Evolutionary conservation across 805 yeast genomes (phyloP).

Genomic region (Suhomyces sp.): DNA sequence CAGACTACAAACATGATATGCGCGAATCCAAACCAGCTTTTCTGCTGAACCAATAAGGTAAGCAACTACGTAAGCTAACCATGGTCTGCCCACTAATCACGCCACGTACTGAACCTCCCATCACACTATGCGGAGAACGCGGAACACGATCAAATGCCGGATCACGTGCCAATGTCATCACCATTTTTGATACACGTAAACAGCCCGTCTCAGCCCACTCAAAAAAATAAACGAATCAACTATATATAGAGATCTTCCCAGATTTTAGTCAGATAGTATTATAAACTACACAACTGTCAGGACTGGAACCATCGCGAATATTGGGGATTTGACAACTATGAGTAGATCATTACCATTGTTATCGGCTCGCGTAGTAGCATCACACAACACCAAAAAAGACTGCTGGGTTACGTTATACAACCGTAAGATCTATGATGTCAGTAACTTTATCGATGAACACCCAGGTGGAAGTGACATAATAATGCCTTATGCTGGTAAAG

Average conservation of each 20-base stretch:
- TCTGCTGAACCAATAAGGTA: neutral
- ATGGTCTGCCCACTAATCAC: neutral
- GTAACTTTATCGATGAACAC: constrained; percentile 68
- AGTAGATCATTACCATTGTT: constrained; percentile 53
- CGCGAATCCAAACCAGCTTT: neutral
- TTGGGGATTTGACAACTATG: neutral
- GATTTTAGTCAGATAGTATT: neutral
- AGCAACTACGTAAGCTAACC: neutral
- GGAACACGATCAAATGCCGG: neutral
- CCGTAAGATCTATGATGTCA: constrained; percentile 82
- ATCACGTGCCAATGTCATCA: neutral
- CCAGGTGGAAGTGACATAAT: constrained; percentile 66
- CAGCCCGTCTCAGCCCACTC: constrained; percentile 1
- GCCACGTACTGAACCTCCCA: neutral
- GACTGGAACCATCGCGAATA: neutral
- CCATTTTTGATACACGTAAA: neutral
- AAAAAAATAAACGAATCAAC: neutral
- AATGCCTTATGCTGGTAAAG: constrained; percentile 56
- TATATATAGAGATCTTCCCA: neutral
- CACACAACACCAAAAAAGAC: constrained; percentile 51
- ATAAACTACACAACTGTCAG: neutral
- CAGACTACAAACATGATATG: too few species aligned
- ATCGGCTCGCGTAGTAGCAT: constrained; percentile 49
- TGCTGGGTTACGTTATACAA: constrained; percentile 81
- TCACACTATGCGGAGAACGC: neutral